Conservation (phyloP, 768 basidiomycete species). For the Candolleomyces efflorescens region DNA sequence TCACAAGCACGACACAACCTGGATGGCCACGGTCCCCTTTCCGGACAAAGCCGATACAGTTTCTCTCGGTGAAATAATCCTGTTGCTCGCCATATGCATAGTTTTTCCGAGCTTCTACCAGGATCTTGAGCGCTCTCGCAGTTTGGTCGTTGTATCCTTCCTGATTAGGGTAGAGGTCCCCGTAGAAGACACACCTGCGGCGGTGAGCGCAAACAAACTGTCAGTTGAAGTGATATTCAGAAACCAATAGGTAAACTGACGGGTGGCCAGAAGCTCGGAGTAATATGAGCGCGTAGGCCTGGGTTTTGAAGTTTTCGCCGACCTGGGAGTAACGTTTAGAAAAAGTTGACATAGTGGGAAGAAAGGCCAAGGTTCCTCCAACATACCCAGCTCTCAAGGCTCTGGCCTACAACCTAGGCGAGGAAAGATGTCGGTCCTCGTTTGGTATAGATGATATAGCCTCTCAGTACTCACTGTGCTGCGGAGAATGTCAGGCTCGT, state of each 20-base stretch:
- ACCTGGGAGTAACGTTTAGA: slow-evolving; percentile 41
- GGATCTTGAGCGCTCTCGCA: slow-evolving; percentile 44
- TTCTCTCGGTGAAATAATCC: slow-evolving; percentile 53
- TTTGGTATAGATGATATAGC: background rate
- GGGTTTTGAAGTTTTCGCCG: slow-evolving; percentile 63
- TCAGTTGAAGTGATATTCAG: background rate
- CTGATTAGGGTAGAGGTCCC: slow-evolving; percentile 70
- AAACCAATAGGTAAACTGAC: slow-evolving; percentile 37
- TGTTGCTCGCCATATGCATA: slow-evolving; percentile 62
- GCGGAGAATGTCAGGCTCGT: slow-evolving; percentile 5
- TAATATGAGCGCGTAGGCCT: slow-evolving; percentile 79
- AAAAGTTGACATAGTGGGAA: slow-evolving; percentile 7
- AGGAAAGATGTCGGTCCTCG: slow-evolving; percentile 2
- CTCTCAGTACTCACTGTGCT: slow-evolving; percentile 53
- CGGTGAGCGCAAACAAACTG: background rate
- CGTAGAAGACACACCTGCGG: slow-evolving; percentile 80
- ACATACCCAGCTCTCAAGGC: slow-evolving; percentile 78
- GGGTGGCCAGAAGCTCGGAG: slow-evolving; percentile 68
- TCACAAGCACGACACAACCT: slow-evolving; percentile 71
- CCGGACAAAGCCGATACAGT: slow-evolving; percentile 77
- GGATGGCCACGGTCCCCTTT: slow-evolving; percentile 47
- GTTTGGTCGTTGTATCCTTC: slow-evolving; percentile 59
- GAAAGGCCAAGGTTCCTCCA: background rate
- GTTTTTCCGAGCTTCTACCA: slow-evolving; percentile 59
- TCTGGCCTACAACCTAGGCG: slow-evolving; percentile 56